Conservation (phyloP, 331 rosid genomes). For the Malus hybrid region DNA sequence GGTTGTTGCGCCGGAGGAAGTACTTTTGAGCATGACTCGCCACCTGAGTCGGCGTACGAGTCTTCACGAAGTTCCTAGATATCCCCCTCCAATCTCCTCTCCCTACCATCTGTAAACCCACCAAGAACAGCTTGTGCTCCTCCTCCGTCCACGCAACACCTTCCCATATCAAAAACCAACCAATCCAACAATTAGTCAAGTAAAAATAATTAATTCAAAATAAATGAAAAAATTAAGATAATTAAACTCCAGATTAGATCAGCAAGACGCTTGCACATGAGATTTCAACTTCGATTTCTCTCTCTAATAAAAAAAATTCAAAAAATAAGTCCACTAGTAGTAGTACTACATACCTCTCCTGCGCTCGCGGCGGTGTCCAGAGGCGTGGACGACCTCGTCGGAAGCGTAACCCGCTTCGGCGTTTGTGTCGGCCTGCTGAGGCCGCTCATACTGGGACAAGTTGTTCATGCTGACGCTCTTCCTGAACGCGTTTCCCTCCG, state of each 20-base stretch:
- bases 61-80: no score
- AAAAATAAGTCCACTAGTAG: not conserved
- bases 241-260: not conserved
- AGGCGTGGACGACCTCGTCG: slow-evolving; percentile 79
- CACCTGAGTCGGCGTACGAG: no score
- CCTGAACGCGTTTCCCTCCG: slow-evolving; percentile 40
- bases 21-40: no score
- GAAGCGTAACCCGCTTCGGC: slow-evolving; percentile 75
- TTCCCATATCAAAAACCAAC: no score
- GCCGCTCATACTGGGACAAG: slow-evolving; percentile 60
- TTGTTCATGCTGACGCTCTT: slow-evolving; percentile 85
- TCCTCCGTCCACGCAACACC: no score
- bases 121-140: no score
- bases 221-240: not conserved
- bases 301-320: not conserved
- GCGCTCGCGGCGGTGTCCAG: slow-evolving; percentile 67
- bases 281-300: not conserved
- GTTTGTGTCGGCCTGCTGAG: slow-evolving; percentile 42
- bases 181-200: no score
- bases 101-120: no score
- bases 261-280: not conserved
- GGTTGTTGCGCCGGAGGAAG: no score
- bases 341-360: slow-evolving; percentile 49
- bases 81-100: no score
- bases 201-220: not conserved